A percentile compares a stretch with the other conserved stretches of the same genome.
These are phyloP conservation scores for Senna tora DNA, from an alignment of 306 rosid species.

Conservation along the genomic window DNA sequence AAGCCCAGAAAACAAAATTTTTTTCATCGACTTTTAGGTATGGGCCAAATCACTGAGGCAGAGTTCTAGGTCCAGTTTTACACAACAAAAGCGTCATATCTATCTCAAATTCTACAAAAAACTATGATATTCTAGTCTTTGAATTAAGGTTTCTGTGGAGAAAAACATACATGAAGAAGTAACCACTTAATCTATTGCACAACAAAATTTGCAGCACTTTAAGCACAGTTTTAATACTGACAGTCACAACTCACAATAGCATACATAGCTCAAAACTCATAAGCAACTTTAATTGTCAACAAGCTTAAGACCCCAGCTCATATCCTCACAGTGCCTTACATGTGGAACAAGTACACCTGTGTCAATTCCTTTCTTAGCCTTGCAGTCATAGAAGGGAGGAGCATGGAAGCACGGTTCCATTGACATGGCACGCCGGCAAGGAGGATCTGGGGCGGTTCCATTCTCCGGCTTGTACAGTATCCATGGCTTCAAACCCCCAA, in stretches of 20 bases:
- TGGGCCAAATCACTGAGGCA: too few species aligned
- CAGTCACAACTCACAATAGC: not conserved
- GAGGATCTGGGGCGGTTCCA: conserved; percentile 56
- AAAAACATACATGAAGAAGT: not conserved
- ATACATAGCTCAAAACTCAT: conserved; percentile 22
- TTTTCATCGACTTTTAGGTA: too few species aligned
- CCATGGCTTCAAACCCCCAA: conserved; percentile 77
- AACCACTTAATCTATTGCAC: conserved; percentile 37
- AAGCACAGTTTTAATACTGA: conserved; percentile 1
- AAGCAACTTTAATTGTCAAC: conserved; percentile 44
- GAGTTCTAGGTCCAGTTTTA: too few species aligned
- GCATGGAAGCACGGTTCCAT: conserved; percentile 88
- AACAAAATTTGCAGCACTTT: conserved; percentile 37
- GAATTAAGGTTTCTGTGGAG: not conserved
- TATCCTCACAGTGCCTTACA: conserved; percentile 80
- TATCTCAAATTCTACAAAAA: not conserved
- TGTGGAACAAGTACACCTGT: conserved; percentile 69
- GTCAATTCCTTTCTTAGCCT: conserved; percentile 65
- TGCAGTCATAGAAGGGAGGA: conserved; percentile 80
- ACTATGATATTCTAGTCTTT: not conserved
- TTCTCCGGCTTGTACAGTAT: conserved; percentile 76
- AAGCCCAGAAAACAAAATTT: not conserved
- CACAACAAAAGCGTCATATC: not conserved
- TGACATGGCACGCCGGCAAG: conserved; percentile 71
- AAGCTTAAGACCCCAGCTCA: conserved; percentile 89